These are phyloP conservation scores for Raddia guianensis DNA, from an alignment of 176 grass and related monocot species.

Conservation along the genomic window DNA sequence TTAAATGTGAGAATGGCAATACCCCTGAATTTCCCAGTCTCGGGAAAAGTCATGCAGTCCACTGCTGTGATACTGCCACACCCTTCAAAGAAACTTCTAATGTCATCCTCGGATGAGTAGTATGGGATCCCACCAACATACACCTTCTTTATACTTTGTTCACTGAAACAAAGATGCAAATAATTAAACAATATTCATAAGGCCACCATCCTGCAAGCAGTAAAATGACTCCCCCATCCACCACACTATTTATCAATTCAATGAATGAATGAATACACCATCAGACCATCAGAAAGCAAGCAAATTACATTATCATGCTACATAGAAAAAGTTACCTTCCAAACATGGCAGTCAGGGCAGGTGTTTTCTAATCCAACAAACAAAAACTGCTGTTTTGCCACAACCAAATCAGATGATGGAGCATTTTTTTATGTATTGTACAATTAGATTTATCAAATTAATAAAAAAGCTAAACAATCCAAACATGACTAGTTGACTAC, in stretches of 20 bases:
- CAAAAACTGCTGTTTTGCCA: not conserved
- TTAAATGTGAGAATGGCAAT: constrained; percentile 96
- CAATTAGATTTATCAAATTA: not conserved
- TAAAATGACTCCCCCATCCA: not conserved
- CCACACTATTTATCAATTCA: not conserved
- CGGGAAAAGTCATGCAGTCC: constrained; percentile 90
- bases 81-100: constrained; percentile 85
- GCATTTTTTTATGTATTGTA: not conserved
- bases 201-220: not conserved
- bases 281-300: not conserved
- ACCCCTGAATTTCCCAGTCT: constrained; percentile 89
- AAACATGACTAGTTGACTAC: not conserved
- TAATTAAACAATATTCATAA: constrained; percentile 9
- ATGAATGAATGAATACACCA: not conserved
- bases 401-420: not conserved
- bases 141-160: constrained; percentile 73
- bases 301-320: not conserved
- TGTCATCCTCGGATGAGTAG: constrained; percentile 94
- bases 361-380: not conserved
- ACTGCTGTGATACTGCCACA: constrained; percentile 75
- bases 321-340: not conserved
- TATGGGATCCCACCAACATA: constrained; percentile 97
- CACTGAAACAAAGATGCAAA: constrained; percentile 51
- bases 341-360: not conserved
- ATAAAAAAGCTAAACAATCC: constrained; percentile 22